A percentile compares a stretch with the other conserved stretches of the same genome.
phyloP scores from a whole-genome alignment of 2,329 filamentous ascomycete genomes.

The Xenoacremonium recifei region DNA sequence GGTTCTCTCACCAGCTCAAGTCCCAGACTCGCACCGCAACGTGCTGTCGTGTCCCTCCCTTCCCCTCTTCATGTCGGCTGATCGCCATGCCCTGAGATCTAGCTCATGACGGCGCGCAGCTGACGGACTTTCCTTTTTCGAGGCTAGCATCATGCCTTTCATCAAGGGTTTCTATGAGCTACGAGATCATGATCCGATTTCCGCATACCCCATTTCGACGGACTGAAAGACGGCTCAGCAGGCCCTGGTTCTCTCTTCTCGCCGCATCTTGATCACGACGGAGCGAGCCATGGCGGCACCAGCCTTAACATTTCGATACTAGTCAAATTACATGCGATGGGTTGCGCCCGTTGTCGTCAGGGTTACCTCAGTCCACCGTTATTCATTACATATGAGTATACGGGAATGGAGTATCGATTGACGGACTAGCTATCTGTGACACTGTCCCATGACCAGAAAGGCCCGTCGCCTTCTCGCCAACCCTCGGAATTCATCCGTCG shows the following conservation, averaged over 20 bases:
- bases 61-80: slow-evolving; percentile 14
- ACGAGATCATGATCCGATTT: slow-evolving; percentile 26
- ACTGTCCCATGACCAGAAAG: background rate
- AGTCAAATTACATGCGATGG: background rate
- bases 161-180: slow-evolving; percentile 13
- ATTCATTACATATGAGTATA: no score
- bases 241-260: background rate
- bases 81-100: slow-evolving; percentile 24
- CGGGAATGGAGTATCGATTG: no score
- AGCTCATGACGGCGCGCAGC: slow-evolving; percentile 16
- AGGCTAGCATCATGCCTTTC: slow-evolving; percentile 18
- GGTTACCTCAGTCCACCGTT: background rate
- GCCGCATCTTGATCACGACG: background rate
- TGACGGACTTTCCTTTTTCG: slow-evolving; percentile 20
- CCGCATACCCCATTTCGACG: slow-evolving; percentile 22
- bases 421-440: no score
- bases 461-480: background rate
- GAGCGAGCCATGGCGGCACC: no score
- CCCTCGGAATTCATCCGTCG: background rate
- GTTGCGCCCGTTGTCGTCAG: background rate
- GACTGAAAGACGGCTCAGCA: slow-evolving; percentile 16
- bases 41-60: background rate
- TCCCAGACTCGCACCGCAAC: no score
- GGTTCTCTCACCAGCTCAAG: background rate
- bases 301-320: background rate